A percentile compares a stretch with the other conserved stretches of the same genome.
Evolutionary conservation across 2,329 filamentous ascomycete genomes (phyloP).

Genomic region (Escovopsis weberi): DNA sequence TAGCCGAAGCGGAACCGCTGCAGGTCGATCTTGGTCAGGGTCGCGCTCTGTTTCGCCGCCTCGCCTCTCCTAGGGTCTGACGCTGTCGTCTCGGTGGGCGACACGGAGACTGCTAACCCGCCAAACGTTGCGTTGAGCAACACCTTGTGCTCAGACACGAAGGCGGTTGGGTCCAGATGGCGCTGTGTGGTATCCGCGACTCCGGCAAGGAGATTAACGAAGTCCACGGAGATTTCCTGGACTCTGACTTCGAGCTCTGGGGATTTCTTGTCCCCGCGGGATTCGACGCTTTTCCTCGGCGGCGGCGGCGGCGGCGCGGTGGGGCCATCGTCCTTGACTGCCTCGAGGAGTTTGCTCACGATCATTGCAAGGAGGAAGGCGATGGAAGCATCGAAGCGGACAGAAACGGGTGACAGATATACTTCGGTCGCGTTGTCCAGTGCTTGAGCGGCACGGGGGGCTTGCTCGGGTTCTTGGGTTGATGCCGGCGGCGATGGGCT

Average conservation of each 20-base stretch:
- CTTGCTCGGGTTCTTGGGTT: not conserved
- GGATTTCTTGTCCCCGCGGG: slow-evolving; percentile 6
- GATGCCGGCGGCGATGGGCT: slow-evolving; percentile 12
- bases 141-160: slow-evolving; percentile 32
- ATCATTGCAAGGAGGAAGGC: slow-evolving; percentile 40
- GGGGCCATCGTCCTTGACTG: slow-evolving; percentile 19
- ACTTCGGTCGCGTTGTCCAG: slow-evolving; percentile 29
- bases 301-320: slow-evolving; percentile 1
- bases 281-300: slow-evolving; percentile 5
- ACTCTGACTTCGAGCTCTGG: slow-evolving; percentile 30
- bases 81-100: slow-evolving; percentile 9
- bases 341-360: slow-evolving; percentile 32
- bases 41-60: slow-evolving; percentile 14
- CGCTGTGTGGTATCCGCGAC: slow-evolving; percentile 35
- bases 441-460: slow-evolving; percentile 1
- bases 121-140: slow-evolving; percentile 36
- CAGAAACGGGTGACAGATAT: slow-evolving; percentile 33
- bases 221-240: slow-evolving; percentile 37
- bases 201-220: slow-evolving; percentile 39
- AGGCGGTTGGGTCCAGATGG: slow-evolving; percentile 24
- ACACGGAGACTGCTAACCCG: slow-evolving; percentile 22
- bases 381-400: slow-evolving; percentile 42
- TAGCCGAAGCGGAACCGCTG: slow-evolving; percentile 50
- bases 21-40: slow-evolving; percentile 28
- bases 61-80: slow-evolving; percentile 5